Evolutionary conservation across 2,329 filamentous ascomycete genomes (phyloP), one percentile per base, ranked within the genome.

Genomic region (Aspergillus unguis): DNA sequence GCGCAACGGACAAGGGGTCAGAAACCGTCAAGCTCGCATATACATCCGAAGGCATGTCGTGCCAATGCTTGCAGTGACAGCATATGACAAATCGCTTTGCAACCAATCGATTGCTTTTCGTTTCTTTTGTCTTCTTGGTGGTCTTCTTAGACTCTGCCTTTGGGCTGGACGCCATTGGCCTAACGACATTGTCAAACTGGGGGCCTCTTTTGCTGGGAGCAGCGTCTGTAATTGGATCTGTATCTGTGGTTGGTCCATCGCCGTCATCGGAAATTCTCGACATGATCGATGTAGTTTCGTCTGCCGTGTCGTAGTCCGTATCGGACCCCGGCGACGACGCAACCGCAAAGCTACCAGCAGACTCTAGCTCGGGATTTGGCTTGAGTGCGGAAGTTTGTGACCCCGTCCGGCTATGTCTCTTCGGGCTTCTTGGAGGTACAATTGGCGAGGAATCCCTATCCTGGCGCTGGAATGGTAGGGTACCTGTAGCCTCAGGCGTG

Each of bases 71-170:
- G 63, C 73, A 75, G 48, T 66, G 62, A 53, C 73, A 75, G 55
- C 73, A 75, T 37, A 75, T 72, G 17, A 75, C 70, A 50, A 75
- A 75, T 9, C 72, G 52, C 50, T 75, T 75, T 26, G 62, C 61
- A 38, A 74, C 54, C 7, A 63, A 47, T 47, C 66, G 62, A 28
- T 59, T 57, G 25, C 58, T 52, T 26, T 46, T 51, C 17, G 48
- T 33, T 23, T 40, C 7, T 27, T 55, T 63, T 11, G 45, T n/a
- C 26, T 55, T 57, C 48, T 58, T 56, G 6, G 46, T 36, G 35
- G 56, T 48, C 32, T 50, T 61, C 40, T 52, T 53, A 11, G 31
- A 9, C 29, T 56, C 42, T 27, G 37, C 5, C 25, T 49, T 48
- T 17, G 47, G 8, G 23, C 29, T 43, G 40, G 45, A 31, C 28